Evolutionary conservation across 1,284 basidiomycete genomes (phyloP), one percentile per base, ranked within the genome.

Genomic region (Puccinia horiana): DNA sequence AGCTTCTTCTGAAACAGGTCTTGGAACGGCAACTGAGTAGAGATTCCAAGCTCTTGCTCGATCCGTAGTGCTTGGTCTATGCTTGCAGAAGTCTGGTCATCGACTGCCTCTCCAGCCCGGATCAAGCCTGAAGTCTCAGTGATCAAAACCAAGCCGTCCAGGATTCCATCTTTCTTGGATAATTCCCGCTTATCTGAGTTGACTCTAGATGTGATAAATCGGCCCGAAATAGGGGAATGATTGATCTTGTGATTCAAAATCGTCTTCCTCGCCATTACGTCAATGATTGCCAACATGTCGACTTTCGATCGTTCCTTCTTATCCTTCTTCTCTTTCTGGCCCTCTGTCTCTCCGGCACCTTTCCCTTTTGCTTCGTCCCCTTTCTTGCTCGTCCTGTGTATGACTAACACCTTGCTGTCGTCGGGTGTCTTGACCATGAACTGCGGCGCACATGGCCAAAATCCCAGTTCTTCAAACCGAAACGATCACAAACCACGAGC

Each of bases 61-160:
- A 73, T 61, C 56, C 42, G 20, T 49, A 72, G 37, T 26, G 79
- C 56, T 26, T 54, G 29, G 23, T 54, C 67, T 20, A 47, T 40
- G 20, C 40, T 26, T 12, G 32, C 44, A 72, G 20, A 58, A 4
- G 14, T 11, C 14, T 72, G 32, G 32, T 69, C 47, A 20, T 70
- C 69, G 1, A 74, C 70, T 14, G 54, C 70, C 42, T 81, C 54
- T 23, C 69, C 69, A 63, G 12, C 65, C 49, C 79, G 54, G 52
- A 81, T 61, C 40, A 81, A 40, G 29, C 79, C 70, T 16, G 67
- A 54, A 11, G 49, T 32, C 14, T 47, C 32, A 1, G 69, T 81
- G 18, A 73, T 54, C 23, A 81, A 72, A 37, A 74, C 69, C 32
- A 81, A 65, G 42, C 79, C 79, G 44, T 81, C 79, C n/a, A 80